Evolutionary conservation across 768 basidiomycete genomes (phyloP), one percentile per base, ranked within the genome.

Genomic region (Tulasnella sp.): DNA sequence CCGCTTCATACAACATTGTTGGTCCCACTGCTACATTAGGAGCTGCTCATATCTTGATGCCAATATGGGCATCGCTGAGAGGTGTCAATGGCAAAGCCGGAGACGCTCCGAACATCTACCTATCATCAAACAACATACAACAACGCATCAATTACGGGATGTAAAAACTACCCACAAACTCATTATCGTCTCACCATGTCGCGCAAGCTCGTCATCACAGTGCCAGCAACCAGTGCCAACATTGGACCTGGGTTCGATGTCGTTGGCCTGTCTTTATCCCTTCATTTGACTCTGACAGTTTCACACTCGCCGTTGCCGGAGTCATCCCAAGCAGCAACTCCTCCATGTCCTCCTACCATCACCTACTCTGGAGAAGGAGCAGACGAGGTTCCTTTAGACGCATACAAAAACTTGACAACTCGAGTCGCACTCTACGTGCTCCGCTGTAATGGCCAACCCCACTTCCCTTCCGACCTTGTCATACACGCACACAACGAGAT

Each of bases 201-300:
- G 29, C 51, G 59, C 13, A 58, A 56, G 48, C 72, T 92, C 73
- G 77, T 75, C 38, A 90, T 99, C 71, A 80, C 78, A 64, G 86
- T 98, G 54, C 95, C 95, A 9, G 92, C 92, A n/a, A 97, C 95
- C 1, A 93, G 94, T 64, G 95, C 95, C 64, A 99, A 99, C 76
- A 93, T 99, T 68, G 95, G 95, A 2, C 95, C 95, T 42, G 95
- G 95, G 24, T 99, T 99, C 73, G 96, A 99, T 71, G 96, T 98
- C 64, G 92, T 97, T 64, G 96, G 96, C n/a, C 85, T 99, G 64
- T 94, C 95, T 0, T 83, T 98, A 23, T 91, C 90, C 1, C 80
- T 96, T 29, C 78, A 84, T 65, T 80, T 97, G 65, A 84, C 82
- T 15, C 78, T 98, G 67, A 78, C 78, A 49, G 84, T 93, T 66